Evolutionary conservation across 768 basidiomycete genomes (phyloP), one percentile per base, ranked within the genome.

Genomic region (Panaeolus papilionaceus): DNA sequence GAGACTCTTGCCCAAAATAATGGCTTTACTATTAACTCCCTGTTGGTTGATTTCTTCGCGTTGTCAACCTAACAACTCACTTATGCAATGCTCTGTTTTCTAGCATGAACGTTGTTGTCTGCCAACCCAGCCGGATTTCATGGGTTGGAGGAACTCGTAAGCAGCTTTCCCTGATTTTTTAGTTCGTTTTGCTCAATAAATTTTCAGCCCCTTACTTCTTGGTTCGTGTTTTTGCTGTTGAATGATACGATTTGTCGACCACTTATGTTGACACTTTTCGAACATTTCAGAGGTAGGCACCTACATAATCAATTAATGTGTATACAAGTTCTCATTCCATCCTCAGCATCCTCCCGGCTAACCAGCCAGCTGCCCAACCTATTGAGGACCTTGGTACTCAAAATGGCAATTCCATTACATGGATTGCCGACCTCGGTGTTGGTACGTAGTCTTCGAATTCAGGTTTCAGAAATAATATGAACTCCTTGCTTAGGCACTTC

Each of bases 61-160:
- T 10, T 16, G 23, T 45, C 64, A 44, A 16, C 2, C 16, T 8
- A 44, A 14, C 42, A 16, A 44, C 42, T 16, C 16, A 6, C 42
- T 44, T 16, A 44, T 2, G 4, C 42, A 33, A 33, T 16, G 5
- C 16, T 18, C 16, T 44, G 12, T n/a, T 66, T 39, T 65, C 8
- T 28, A 78, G 77, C 45, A 1, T 44, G 37, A 72, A 64, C 65
- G 74, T 77, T 42, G 70, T 70, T 47, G 73, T 71, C 63, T 78
- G 77, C 68, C 72, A 67, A 63, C 77, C 77, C 47, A 63, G 38
- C 62, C 40, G 72, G 64, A 62, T 78, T 66, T 66, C 62, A 8
- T 78, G 76, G 75, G 58, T 45, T 38, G 76, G 74, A 69, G 77
- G 77, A 70, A 62, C 51, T 47, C 40, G 77, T 78, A 62, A 64